These are phyloP conservation scores for Boletus vermiculosoides DNA, from an alignment of 768 basidiomycete genomes.

Conservation along the genomic window DNA sequence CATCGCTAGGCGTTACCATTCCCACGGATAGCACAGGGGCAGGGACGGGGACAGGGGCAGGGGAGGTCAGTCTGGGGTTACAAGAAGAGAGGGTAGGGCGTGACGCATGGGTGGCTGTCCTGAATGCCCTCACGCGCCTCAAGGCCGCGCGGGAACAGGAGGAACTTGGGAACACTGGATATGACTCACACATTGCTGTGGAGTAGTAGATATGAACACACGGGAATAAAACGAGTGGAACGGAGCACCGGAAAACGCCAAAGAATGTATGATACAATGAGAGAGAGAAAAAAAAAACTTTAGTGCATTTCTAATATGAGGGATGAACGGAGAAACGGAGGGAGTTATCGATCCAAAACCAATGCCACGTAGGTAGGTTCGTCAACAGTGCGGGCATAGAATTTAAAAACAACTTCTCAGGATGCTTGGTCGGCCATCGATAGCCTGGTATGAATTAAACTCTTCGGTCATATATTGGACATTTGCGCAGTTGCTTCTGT, in stretches of 20 bases:
- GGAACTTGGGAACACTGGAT: not conserved
- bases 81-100: conserved; percentile 76
- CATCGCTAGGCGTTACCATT: conserved; percentile 75
- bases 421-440: conserved; percentile 12
- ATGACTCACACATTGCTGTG: conserved; percentile 13
- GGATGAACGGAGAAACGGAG: conserved; percentile 10
- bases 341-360: not conserved
- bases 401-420: conserved; percentile 18
- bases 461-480: conserved; percentile 4
- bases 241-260: conserved; percentile 1
- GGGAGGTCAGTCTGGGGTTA: conserved; percentile 53
- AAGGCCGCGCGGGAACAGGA: conserved; percentile 45
- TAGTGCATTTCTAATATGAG: conserved; percentile 25
- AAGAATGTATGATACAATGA: conserved; percentile 8
- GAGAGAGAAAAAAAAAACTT: not conserved
- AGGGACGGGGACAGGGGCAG: conserved; percentile 9
- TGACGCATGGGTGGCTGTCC: conserved; percentile 75
- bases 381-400: conserved; percentile 20
- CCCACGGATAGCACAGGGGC: conserved; percentile 36
- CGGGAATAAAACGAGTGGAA: conserved; percentile 15
- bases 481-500: conserved; percentile 49
- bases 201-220: conserved; percentile 20
- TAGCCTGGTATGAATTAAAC: conserved; percentile 21
- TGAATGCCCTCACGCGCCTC: conserved; percentile 63
- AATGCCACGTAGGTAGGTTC: conserved; percentile 1